Evolutionary conservation across 345 rosid genomes (phyloP).

Genomic region (Limnanthes douglasii): DNA sequence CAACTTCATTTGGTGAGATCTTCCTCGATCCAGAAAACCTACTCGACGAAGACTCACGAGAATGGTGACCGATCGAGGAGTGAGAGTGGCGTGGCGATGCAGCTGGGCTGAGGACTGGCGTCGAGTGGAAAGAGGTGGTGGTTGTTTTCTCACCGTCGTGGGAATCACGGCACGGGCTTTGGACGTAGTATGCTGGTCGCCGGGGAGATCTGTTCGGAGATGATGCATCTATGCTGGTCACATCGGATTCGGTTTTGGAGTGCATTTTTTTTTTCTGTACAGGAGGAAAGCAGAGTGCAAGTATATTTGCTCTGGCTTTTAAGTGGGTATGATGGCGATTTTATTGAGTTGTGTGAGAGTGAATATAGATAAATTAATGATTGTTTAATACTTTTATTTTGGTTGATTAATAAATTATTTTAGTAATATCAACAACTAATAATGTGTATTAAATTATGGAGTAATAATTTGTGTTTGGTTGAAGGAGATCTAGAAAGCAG

Average conservation of each 20-base stretch:
- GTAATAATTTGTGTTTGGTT: no score
- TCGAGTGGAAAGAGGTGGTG: slow-evolving; percentile 79
- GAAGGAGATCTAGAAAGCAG: no score
- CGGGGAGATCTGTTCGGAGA: slow-evolving; percentile 91
- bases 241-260: slow-evolving; percentile 89
- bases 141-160: slow-evolving; percentile 95
- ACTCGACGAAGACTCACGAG: slow-evolving; percentile 75
- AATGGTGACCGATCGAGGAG: slow-evolving; percentile 69
- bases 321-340: no score
- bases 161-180: slow-evolving; percentile 87
- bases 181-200: slow-evolving; percentile 82
- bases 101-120: slow-evolving; percentile 82
- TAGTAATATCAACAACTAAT: no score
- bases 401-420: no score
- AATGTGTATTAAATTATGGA: no score
- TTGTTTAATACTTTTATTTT: no score
- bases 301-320: no score
- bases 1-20: slow-evolving; percentile 51
- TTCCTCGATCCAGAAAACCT: slow-evolving; percentile 78
- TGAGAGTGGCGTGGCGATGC: slow-evolving; percentile 92
- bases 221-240: slow-evolving; percentile 70
- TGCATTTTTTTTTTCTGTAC: no score
- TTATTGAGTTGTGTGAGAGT: no score
- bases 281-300: no score
- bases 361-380: no score